Base-by-base conservation (phyloP, 306 rosid species). In the Begonia fuchsioides region DNA sequence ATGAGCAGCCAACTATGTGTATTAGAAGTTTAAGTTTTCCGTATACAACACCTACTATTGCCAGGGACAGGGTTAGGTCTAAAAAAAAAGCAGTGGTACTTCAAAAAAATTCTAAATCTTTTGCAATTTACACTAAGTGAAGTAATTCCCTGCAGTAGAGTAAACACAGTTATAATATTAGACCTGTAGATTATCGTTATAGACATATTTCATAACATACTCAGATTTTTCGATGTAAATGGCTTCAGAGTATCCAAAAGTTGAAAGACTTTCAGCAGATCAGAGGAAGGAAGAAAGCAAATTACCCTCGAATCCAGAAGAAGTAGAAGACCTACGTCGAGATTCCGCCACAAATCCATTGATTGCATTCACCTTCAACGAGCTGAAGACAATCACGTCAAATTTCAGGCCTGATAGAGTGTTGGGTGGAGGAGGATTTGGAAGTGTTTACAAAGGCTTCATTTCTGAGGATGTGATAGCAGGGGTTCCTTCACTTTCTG, bases 361-460 rank as follows among this genome's bases (percentile, higher is more conserved):
- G 71, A 62, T 73, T 47, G 98, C 79, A 53, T 92, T 92, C 71
- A 73, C 78, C 14, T 92, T 72, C 55, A 56, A 70, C 44, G 94
- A 92, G 43, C 60, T 92, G 40, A 77, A 85, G 86, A 50, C 53
- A 46, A 77, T 92, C 65, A 92, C 96, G 0, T 80, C 54, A 49
- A 73, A 92, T 67, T 92, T 85, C 68, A 69, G 96, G 74, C 76
- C 72, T 45, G 98, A 81, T 60, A 67, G 55, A 32, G 65, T 92
- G 53, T 68, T 92, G 59, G 98, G 98, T 6, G 96, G 94, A 62
- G 98, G 98, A 50, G 98, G 98, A 59, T 92, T 92, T 56, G 98
- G 98, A 71, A 79, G 93, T 57, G 98, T 92, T 53, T 92, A 92
- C 52, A 82, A 92, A 70, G 98, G 98, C 0, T 76, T 82, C 51